Conservation (phyloP, 1,139 yeast species). For the Diutina catenulata region DNA sequence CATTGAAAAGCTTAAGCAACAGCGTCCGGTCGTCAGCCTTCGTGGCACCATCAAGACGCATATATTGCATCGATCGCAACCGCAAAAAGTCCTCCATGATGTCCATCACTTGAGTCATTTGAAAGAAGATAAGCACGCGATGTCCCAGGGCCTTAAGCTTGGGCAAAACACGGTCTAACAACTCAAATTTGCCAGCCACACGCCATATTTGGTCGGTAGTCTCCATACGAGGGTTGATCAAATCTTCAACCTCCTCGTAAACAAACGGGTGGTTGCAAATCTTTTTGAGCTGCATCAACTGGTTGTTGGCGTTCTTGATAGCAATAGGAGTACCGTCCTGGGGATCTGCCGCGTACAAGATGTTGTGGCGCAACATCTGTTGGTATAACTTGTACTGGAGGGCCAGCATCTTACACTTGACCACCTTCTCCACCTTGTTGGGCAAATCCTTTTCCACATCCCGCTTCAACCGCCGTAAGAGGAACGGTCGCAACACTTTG, state of each 20-base stretch:
- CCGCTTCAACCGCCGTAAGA: conserved; percentile 86
- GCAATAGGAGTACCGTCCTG: conserved; percentile 37
- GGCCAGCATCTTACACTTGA: conserved; percentile 89
- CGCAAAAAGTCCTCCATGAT: conserved; percentile 79
- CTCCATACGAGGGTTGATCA: conserved; percentile 63
- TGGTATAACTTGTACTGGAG: conserved; percentile 71
- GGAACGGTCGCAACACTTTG: conserved; percentile 89
- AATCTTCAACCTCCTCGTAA: conserved; percentile 84
- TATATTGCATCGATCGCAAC: conserved; percentile 49
- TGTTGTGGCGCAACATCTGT: conserved; percentile 64
- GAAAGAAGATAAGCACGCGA: conserved; percentile 70
- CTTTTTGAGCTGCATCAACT: conserved; percentile 91
- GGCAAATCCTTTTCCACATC: conserved; percentile 97
- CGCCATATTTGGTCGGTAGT: conserved; percentile 70
- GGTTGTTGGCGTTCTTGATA: conserved; percentile 79
- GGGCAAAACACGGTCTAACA: conserved; percentile 63
- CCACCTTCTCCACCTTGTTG: conserved; percentile 86
- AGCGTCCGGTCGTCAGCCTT: conserved; percentile 74
- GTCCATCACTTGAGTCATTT: conserved; percentile 85
- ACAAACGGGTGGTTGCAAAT: conserved; percentile 97
- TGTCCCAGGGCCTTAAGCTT: conserved; percentile 68
- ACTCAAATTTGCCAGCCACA: conserved; percentile 67
- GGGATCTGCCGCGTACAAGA: conserved; percentile 49
- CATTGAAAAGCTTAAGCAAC: conserved; percentile 60
- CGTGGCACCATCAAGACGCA: conserved; percentile 75